phyloP scores from a whole-genome alignment of 768 basidiomycete genomes.

The Russula dissimulans region DNA sequence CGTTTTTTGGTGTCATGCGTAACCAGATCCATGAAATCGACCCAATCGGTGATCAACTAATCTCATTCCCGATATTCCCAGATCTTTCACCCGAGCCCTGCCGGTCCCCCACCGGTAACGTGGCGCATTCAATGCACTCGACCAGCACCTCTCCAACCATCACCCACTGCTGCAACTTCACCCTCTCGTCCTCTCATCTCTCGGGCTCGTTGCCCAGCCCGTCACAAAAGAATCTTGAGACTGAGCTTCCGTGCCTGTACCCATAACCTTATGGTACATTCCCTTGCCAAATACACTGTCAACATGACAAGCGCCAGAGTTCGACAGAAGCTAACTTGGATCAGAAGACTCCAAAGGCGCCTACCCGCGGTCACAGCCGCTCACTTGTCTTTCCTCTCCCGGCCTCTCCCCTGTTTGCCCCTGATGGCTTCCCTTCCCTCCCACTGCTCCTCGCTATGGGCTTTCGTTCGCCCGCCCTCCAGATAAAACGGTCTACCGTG shows the following conservation, averaged over 20 bases:
- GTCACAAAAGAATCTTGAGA: not conserved
- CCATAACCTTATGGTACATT: not conserved
- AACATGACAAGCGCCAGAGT: conserved; percentile 7
- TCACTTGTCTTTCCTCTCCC: not conserved
- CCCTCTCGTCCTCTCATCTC: too few relatives aligned
- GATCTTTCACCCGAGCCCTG: conserved; percentile 12
- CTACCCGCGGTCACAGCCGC: conserved; percentile 1
- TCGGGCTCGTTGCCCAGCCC: not conserved
- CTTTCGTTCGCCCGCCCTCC: too few relatives aligned
- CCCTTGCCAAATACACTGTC: conserved; percentile 9
- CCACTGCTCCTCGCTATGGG: too few relatives aligned
- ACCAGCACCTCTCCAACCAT: not conserved
- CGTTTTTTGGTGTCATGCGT: conserved; percentile 20
- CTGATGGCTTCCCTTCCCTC: not conserved
- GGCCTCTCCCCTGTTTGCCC: not conserved
- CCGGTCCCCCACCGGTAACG: conserved; percentile 10
- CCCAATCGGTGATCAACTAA: conserved; percentile 21
- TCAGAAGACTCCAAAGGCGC: conserved; percentile 14
- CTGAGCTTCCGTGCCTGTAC: conserved; percentile 7
- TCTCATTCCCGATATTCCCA: conserved; percentile 20
- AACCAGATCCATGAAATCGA: conserved; percentile 21
- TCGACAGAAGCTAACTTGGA: conserved; percentile 12
- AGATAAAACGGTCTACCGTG: too few relatives aligned
- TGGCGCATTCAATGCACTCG: conserved; percentile 6
- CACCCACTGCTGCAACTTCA: too few relatives aligned